phyloP scores from a whole-genome alignment of 2,329 filamentous ascomycete species.

The Phaeosphaeriaceae sp. region DNA sequence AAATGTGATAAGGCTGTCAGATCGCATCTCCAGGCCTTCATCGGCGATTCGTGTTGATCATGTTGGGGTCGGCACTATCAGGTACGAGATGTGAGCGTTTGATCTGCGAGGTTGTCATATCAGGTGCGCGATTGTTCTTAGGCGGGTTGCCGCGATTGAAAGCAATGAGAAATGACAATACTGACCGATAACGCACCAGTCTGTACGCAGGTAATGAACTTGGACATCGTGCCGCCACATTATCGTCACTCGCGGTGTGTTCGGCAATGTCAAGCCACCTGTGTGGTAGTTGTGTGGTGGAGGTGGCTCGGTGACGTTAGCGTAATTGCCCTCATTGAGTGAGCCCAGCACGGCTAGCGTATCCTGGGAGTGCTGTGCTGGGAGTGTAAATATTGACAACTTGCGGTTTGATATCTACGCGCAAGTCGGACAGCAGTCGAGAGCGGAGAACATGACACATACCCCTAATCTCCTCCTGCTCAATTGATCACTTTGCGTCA shows the following conservation, averaged over 20 bases:
- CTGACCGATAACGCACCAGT: slow-evolving; percentile 14
- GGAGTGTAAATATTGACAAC: not conserved
- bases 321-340: not conserved
- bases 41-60: not conserved
- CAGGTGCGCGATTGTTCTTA: too few species aligned
- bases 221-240: slow-evolving; percentile 15
- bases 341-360: not conserved
- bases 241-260: not conserved
- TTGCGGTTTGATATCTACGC: not conserved
- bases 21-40: slow-evolving; percentile 53
- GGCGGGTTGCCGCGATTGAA: not conserved
- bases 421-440: not conserved
- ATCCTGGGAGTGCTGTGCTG: not conserved
- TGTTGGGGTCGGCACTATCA: slow-evolving; percentile 18
- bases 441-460: not conserved
- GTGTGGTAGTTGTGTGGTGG: not conserved
- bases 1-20: slow-evolving; percentile 56
- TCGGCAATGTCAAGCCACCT: not conserved
- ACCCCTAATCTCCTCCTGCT: not conserved
- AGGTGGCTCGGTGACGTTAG: not conserved
- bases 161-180: not conserved
- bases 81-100: too few species aligned
- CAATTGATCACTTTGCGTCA: not conserved
- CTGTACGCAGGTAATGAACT: slow-evolving; percentile 30
- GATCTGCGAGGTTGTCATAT: too few species aligned